A percentile compares a stretch with the other conserved stretches of the same genome.
Conservation (phyloP, 805 yeast species). For the Candida pseudofarinosa region DNA sequence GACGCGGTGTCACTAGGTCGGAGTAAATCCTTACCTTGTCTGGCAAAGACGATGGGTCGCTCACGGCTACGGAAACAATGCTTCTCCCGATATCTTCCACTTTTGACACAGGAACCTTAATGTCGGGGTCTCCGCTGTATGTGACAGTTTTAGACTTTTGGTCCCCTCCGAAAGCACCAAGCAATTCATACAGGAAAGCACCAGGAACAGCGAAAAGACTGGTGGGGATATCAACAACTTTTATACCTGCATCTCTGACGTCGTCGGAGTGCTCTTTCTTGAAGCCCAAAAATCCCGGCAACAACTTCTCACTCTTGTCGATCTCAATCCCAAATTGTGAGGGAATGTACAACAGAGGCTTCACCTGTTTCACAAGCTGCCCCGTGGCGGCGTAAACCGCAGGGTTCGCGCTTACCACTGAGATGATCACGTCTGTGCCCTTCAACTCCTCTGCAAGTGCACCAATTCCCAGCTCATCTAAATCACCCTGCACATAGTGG, state of each 20-base stretch:
- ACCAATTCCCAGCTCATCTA: conserved; percentile 18
- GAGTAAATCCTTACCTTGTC: conserved; percentile 42
- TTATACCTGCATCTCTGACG: conserved; percentile 43
- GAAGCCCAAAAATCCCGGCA: conserved; percentile 31
- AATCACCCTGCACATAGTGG: conserved; percentile 35
- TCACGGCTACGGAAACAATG: conserved; percentile 39
- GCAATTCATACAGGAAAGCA: conserved; percentile 27
- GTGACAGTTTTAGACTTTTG: conserved; percentile 28
- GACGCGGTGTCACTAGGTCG: conserved; percentile 34
- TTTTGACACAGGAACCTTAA: conserved; percentile 31
- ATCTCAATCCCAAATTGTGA: conserved; percentile 57
- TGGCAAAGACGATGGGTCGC: conserved; percentile 36
- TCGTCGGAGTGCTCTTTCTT: conserved; percentile 35
- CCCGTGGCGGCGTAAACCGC: conserved; percentile 31
- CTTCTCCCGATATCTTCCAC: conserved; percentile 42
- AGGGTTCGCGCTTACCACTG: conserved; percentile 35
- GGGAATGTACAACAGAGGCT: conserved; percentile 53
- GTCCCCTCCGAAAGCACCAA: conserved; percentile 37
- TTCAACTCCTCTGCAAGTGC: conserved; percentile 33
- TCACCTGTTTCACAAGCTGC: conserved; percentile 32
- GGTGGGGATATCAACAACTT: conserved; percentile 43
- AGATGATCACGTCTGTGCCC: conserved; percentile 50
- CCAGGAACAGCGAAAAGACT: conserved; percentile 36
- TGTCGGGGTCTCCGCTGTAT: conserved; percentile 37
- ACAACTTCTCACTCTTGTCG: conserved; percentile 15